phyloP scores from a whole-genome alignment of 108 stramenopile genomes.

The Fistulifera solaris region DNA sequence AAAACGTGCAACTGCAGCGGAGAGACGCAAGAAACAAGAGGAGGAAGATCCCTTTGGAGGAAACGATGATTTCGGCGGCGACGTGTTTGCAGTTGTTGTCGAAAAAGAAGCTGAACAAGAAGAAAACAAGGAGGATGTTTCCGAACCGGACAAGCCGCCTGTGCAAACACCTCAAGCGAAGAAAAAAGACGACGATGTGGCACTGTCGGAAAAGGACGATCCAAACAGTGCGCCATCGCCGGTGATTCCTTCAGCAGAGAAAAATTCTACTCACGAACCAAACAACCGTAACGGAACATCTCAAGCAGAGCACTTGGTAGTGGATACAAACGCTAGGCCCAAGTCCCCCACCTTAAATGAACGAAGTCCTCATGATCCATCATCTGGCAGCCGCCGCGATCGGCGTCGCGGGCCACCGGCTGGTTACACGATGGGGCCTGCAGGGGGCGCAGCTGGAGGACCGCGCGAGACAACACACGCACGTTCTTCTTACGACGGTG shows the following conservation, averaged over 20 bases:
- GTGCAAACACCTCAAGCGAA: conserved; percentile 5
- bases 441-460: conserved; percentile 20
- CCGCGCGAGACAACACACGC: background rate
- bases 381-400: conserved; percentile 1
- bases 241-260: conserved; percentile 3
- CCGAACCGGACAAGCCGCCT: conserved; percentile 1
- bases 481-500: background rate
- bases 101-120: conserved; percentile 18
- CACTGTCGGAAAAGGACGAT: background rate
- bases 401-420: conserved; percentile 66
- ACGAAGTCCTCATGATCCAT: background rate
- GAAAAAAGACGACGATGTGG: conserved; percentile 5
- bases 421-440: conserved; percentile 77
- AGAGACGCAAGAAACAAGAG: conserved; percentile 17
- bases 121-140: conserved; percentile 16
- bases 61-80: conserved; percentile 73
- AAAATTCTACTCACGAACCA: conserved; percentile 5
- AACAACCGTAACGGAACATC: conserved; percentile 2
- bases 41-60: conserved; percentile 56
- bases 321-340: background rate
- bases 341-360: conserved; percentile 6
- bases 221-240: conserved; percentile 6
- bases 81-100: conserved; percentile 64
- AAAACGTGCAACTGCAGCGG: conserved; percentile 24
- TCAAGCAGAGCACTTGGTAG: conserved; percentile 6